phyloP scores from a whole-genome alignment of 805 yeast species.

The Wickerhamiella domercqiae region DNA sequence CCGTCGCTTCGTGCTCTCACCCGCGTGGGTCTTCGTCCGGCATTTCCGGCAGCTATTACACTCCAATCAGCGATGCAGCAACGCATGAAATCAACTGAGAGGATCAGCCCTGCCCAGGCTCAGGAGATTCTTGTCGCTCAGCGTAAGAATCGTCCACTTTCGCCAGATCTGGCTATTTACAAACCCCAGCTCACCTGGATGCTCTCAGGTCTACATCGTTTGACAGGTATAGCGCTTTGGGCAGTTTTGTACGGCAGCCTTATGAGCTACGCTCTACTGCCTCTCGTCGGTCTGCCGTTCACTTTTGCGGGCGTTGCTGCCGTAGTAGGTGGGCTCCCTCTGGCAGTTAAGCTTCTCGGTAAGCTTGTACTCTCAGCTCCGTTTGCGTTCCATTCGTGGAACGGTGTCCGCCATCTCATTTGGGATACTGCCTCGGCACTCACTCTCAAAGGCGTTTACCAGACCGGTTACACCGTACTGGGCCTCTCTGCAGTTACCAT shows the following conservation, averaged over 20 bases:
- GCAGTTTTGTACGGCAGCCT: constrained; percentile 66
- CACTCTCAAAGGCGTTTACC: constrained; percentile 73
- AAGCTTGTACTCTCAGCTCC: constrained; percentile 68
- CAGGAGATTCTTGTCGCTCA: constrained; percentile 60
- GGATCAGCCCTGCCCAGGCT: constrained; percentile 47
- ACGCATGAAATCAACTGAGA: constrained; percentile 25
- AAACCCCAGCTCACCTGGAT: constrained; percentile 80
- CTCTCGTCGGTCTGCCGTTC: constrained; percentile 41
- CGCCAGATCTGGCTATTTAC: constrained; percentile 84
- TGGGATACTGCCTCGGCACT: constrained; percentile 86
- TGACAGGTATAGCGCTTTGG: constrained; percentile 75
- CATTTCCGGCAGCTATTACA: not conserved
- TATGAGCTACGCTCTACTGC: constrained; percentile 54
- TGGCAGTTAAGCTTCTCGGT: constrained; percentile 40
- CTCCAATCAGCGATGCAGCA: not conserved
- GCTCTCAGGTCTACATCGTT: constrained; percentile 70
- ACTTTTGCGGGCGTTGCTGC: constrained; percentile 40
- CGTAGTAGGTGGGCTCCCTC: constrained; percentile 48
- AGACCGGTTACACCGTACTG: constrained; percentile 75
- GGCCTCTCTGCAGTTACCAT: constrained; percentile 47
- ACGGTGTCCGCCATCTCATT: constrained; percentile 82
- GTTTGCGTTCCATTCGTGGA: constrained; percentile 70
- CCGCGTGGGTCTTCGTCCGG: constrained; percentile 1
- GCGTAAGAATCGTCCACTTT: constrained; percentile 73
- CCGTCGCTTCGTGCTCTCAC: not conserved